Base-by-base conservation (phyloP, 306 rosid species). In the Cyclanthera cordifolia region DNA sequence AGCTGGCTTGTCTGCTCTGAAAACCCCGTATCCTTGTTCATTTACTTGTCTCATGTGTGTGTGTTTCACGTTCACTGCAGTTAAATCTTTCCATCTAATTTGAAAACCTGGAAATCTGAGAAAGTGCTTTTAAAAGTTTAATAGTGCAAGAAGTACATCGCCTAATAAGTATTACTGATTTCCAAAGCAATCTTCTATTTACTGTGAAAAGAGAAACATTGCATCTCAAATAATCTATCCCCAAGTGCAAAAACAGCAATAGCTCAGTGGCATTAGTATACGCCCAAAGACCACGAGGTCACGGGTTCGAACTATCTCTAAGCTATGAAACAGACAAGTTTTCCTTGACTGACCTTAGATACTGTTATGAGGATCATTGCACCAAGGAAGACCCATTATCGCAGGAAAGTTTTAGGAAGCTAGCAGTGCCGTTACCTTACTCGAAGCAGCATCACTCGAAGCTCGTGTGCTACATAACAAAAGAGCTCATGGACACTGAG, bases 381-480 rank as follows among this genome's bases (percentile, higher is more conserved):
- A 84, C 94, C 72, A 93, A 93, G 86, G 96, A 93, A 77, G 99
- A 93, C 56, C 99, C 99, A 21, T 77, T 93, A 71, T 90, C 99
- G 7, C 99, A 93, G 75, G 91, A 87, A 65, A 73, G 83, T 70
- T 93, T 93, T 76, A 88, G 95, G 58, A 85, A 80, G 77, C 84
- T 93, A 53, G 99, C 99, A 63, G 52, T 51, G 73, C 84, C 90
- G 21, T 83, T 93, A 69, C 99, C 99, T 8, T 93, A 76, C 84
- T 87, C 99, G 5, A 93, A 93, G 85, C 95, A 85, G 86, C 90
- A 84, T 81, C 91, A 86, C 75, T 93, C 99, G 5, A 93, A 86
- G 87, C 91, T 90, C 65, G 99, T 93, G 65, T 93, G 99, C 86
- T 93, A 90, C 81, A 90, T 93, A 84, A 86, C 99, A 3, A 93